Base-by-base conservation (phyloP, 148 eudicot species). In the Pharnaceum exiguum region DNA sequence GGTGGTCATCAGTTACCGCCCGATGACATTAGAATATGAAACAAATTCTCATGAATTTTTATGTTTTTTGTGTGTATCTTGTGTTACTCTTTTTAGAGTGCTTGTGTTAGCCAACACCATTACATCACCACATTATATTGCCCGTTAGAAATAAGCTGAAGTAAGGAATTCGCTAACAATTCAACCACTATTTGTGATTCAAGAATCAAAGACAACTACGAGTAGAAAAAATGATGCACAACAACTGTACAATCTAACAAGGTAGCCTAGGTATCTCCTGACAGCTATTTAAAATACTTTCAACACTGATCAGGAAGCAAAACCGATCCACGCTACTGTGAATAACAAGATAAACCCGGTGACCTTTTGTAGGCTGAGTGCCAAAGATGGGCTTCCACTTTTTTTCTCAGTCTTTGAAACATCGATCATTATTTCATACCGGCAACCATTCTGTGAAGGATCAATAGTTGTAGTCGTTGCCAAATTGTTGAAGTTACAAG, bases 341-440 rank as follows among this genome's bases (percentile, higher is more conserved):
- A 57, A n/a, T n/a, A n/a, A n/a, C 55, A 64, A 64, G 56, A 51
- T 23, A 10, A 63, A 2, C 27, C 65, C 59, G 18, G 57, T 15
- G 2, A 11, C 59, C 59, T 33, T 70, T 4, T 32, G 24, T 33
- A 70, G 11, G 49, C 55, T 51, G 7, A 32, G 49, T 2, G 30
- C 23, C 42, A 36, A 19, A 8, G 31, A 37, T 22, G 43, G 53
- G 44, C 65, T 57, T 9, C 44, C 39, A 36, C 45, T 55, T 13
- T 6, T 69, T 65, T 55, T 36, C 46, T 51, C 69, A 36, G 81
- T 87, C 76, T 61, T 77, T 10, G 79, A 66, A 16, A 69, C 19
- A 46, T 91, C 94, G 2, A 87, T 80, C 87, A 82, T 83, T 42
- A 91, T 71, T 63, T 82, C 84, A 27, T 76, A 91, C 24, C 69